Conservation (phyloP, 2,329 filamentous ascomycete genomes). For the Cercospora nicotianae region DNA sequence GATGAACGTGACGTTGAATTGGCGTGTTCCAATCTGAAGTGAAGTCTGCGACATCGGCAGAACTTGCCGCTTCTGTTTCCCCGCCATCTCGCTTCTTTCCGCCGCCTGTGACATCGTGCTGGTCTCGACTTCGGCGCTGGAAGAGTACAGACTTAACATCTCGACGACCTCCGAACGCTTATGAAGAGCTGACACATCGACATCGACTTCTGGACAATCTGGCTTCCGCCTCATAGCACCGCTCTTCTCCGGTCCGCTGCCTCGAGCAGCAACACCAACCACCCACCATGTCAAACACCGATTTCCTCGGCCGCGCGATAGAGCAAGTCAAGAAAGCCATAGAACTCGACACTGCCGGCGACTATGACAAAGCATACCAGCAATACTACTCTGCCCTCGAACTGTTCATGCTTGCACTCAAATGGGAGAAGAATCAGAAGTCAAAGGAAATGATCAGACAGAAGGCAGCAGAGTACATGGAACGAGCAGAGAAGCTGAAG, state of each 20-base stretch:
- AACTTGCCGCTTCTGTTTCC: constrained; percentile 13
- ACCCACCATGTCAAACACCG: constrained; percentile 79
- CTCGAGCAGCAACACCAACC: constrained; percentile 10
- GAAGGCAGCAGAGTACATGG: constrained; percentile 96
- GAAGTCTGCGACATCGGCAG: constrained; percentile 9
- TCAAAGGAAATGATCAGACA: constrained; percentile 96
- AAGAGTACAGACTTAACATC: constrained; percentile 3
- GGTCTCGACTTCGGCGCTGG: constrained; percentile 12
- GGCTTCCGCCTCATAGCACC: background rate
- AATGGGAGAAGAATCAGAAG: constrained; percentile 99
- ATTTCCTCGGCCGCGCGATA: constrained; percentile 95
- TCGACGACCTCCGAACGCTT: background rate
- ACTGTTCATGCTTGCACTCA: constrained; percentile 96
- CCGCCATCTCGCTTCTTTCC: constrained; percentile 17
- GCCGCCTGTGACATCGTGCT: constrained; percentile 11
- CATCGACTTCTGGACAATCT: background rate
- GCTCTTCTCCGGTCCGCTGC: constrained; percentile 9
- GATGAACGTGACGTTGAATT: background rate
- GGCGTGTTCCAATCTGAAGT: background rate
- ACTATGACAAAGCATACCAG: constrained; percentile 97
- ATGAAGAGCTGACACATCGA: background rate
- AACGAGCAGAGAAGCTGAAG: constrained; percentile 97
- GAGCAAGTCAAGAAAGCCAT: constrained; percentile 97
- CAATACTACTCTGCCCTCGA: constrained; percentile 94
- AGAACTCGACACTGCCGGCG: constrained; percentile 88